Percentiles rank a stretch among this genome's conserved stretches.
Evolutionary conservation across 176 grass and related monocot genomes (phyloP).

Genomic region (Luzula sylvatica): DNA sequence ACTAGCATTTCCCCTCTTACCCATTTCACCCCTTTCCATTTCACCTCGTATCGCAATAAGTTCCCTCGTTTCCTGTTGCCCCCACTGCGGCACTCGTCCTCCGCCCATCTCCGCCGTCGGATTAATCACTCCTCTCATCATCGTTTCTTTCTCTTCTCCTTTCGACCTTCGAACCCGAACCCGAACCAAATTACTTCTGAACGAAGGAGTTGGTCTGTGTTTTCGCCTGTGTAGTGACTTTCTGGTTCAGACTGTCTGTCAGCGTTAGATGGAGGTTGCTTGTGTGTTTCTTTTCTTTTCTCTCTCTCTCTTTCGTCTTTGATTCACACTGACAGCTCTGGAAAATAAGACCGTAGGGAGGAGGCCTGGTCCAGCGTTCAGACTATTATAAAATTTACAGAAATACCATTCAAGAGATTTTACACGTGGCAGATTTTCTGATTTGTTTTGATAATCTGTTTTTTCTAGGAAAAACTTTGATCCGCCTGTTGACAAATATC

Average conservation of each 20-base stretch:
- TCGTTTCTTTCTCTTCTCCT: conserved; percentile 19
- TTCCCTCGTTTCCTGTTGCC: conserved; percentile 67
- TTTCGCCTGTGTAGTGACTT: no score
- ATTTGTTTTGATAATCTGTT: no score
- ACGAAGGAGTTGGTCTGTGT: no score
- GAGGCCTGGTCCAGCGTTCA: conserved; percentile 2
- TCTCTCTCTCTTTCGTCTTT: conserved; percentile 6
- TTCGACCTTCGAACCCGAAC: no score
- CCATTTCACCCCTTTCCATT: conserved; percentile 31
- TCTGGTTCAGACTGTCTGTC: not conserved
- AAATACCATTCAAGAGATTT: not conserved
- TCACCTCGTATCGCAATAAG: conserved; percentile 56
- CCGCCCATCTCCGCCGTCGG: not conserved
- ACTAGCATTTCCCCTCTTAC: conserved; percentile 20
- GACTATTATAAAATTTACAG: not conserved
- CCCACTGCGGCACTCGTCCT: conserved; percentile 65
- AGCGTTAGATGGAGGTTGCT: not conserved
- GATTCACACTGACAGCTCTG: conserved; percentile 12
- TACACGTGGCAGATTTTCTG: no score
- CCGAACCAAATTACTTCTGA: no score
- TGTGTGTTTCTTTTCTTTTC: conserved; percentile 4
- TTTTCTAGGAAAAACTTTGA: no score
- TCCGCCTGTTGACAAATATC: no score
- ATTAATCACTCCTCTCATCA: conserved; percentile 20
- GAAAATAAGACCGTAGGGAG: not conserved